phyloP scores from a whole-genome alignment of 495 filamentous ascomycete species.

The Xylaria acuta region DNA sequence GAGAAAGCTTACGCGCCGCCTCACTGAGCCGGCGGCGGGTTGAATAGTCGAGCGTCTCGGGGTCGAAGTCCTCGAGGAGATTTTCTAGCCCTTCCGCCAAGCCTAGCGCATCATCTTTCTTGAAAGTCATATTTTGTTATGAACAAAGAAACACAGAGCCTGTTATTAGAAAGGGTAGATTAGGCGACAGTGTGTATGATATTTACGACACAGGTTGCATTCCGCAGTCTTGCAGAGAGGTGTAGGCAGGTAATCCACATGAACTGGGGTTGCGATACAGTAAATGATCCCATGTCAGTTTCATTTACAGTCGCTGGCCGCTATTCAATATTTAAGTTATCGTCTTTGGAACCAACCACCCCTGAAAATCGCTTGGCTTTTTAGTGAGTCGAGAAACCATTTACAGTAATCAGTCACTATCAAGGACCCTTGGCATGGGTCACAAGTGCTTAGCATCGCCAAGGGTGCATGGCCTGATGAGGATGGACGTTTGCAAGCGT shows the following conservation, averaged over 20 bases:
- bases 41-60: conserved; percentile 18
- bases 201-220: background rate
- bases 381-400: conserved; percentile 13
- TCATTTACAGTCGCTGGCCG: background rate
- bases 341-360: background rate
- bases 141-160: background rate
- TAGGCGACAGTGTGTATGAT: background rate
- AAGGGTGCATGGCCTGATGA: conserved; percentile 9
- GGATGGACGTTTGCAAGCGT: background rate
- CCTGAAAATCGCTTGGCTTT: conserved; percentile 7
- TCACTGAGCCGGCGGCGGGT: conserved; percentile 27
- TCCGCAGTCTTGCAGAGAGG: background rate
- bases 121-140: conserved; percentile 3
- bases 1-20: conserved; percentile 27
- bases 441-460: background rate
- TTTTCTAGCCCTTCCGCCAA: conserved; percentile 24
- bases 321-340: background rate
- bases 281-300: background rate
- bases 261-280: background rate
- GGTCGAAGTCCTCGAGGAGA: conserved; percentile 23
- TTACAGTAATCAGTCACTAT: conserved; percentile 23
- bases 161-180: too few species aligned
- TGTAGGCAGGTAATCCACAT: background rate
- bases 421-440: background rate
- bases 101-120: conserved; percentile 17